Evolutionary conservation across 1,284 basidiomycete species (phyloP).

Genomic region (Cutaneotrichosporon sp.): DNA sequence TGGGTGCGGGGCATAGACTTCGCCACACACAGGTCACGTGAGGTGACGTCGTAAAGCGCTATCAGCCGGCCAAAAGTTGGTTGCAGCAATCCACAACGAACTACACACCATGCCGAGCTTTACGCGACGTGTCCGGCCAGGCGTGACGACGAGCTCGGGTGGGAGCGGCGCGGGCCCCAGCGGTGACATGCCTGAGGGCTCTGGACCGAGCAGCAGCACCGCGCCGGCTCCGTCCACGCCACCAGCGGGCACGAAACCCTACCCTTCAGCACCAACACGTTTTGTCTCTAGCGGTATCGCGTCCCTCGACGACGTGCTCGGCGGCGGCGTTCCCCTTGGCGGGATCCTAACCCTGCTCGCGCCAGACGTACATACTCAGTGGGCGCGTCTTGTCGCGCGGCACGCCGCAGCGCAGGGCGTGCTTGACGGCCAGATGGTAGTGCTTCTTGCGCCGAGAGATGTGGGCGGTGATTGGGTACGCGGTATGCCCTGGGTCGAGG

Average conservation of each 20-base stretch:
- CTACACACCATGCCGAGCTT: background rate
- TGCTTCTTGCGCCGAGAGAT: slow-evolving; percentile 61
- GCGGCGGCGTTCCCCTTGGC: slow-evolving; percentile 83
- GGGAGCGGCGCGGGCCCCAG: background rate
- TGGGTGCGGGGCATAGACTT: too few species aligned
- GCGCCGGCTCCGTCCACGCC: too few species aligned
- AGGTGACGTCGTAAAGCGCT: too few species aligned
- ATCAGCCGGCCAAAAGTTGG: too few species aligned
- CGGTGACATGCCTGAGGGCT: background rate
- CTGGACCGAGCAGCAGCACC: too few species aligned
- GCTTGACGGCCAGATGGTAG: slow-evolving; percentile 61
- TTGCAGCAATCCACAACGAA: background rate
- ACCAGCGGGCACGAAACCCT: background rate
- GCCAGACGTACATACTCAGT: slow-evolving; percentile 77
- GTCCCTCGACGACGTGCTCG: slow-evolving; percentile 91
- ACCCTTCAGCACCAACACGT: background rate
- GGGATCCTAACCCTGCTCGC: slow-evolving; percentile 67
- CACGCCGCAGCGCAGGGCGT: slow-evolving; percentile 87
- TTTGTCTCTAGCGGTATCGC: slow-evolving; percentile 68
- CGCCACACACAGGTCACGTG: too few species aligned
- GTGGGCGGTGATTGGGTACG: slow-evolving; percentile 52
- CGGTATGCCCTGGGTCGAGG: slow-evolving; percentile 72
- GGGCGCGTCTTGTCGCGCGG: slow-evolving; percentile 77
- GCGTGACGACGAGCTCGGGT: background rate
- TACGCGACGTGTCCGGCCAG: background rate